phyloP scores from a whole-genome alignment of 2,329 filamentous ascomycete genomes.

The Ophidiomyces ophidiicola region DNA sequence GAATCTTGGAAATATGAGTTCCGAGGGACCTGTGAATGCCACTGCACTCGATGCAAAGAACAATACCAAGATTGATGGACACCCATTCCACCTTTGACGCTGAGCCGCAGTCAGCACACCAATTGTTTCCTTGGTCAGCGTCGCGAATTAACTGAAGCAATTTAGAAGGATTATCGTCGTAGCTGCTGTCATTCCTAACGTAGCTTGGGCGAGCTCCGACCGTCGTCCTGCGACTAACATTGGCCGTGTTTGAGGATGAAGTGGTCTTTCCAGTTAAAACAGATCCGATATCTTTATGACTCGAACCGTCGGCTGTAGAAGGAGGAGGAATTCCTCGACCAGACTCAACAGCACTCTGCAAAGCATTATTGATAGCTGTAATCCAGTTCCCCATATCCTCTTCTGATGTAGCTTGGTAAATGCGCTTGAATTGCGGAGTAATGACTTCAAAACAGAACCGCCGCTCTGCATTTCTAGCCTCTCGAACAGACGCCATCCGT shows the following conservation, averaged over 20 bases:
- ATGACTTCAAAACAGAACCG: constrained; percentile 98
- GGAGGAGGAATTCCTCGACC: constrained; percentile 48
- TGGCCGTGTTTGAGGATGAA: constrained; percentile 37
- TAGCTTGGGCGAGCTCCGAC: constrained; percentile 76
- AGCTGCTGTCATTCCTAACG: constrained; percentile 56
- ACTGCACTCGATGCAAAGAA: constrained; percentile 95
- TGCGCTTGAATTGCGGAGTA: constrained; percentile 86
- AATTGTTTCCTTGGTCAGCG: constrained; percentile 80
- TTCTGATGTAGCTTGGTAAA: constrained; percentile 95
- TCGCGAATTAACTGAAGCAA: constrained; percentile 78
- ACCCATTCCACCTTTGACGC: constrained; percentile 95
- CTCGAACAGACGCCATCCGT: constrained; percentile 89
- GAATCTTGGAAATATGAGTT: constrained; percentile 94
- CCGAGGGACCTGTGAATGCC: constrained; percentile 93
- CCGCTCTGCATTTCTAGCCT: constrained; percentile 85
- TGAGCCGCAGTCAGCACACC: constrained; percentile 90
- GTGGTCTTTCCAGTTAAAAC: constrained; percentile 86
- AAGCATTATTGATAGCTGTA: constrained; percentile 84
- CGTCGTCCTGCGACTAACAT: constrained; percentile 73
- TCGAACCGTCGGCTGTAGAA: constrained; percentile 42
- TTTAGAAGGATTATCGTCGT: constrained; percentile 72
- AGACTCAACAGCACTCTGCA: constrained; percentile 82
- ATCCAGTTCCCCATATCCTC: constrained; percentile 99
- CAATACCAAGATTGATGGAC: constrained; percentile 91
- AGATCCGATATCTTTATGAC: constrained; percentile 78